Conservation (phyloP, 805 yeast species). For the Monosporozyma yasuniensis region DNA sequence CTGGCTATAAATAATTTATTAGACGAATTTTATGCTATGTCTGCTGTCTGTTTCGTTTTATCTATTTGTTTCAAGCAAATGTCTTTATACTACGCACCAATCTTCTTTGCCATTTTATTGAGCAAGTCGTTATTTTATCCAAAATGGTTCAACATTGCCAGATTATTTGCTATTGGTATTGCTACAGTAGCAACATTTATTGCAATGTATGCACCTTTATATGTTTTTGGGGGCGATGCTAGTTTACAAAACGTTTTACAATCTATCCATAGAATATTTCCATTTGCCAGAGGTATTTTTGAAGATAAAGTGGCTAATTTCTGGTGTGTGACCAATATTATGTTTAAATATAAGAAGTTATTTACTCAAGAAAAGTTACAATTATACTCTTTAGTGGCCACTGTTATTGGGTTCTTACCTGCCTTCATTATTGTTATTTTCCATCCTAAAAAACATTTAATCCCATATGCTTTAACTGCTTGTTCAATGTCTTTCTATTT, state of each 20-base stretch:
- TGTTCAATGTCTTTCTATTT: conserved; percentile 82
- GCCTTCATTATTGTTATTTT: conserved; percentile 42
- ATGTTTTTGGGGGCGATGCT: conserved; percentile 37
- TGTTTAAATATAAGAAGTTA: conserved; percentile 56
- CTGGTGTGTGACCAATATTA: conserved; percentile 88
- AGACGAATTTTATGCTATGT: conserved; percentile 53
- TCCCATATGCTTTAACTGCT: conserved; percentile 69
- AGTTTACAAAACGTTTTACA: conserved; percentile 33
- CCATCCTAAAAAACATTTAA: conserved; percentile 42
- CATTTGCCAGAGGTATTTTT: conserved; percentile 87
- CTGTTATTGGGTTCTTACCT: conserved; percentile 48
- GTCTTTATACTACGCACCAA: conserved; percentile 89
- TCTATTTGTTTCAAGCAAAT: conserved; percentile 87
- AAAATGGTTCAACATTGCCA: conserved; percentile 40
- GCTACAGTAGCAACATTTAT: conserved; percentile 50
- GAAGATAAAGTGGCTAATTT: conserved; percentile 96
- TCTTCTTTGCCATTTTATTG: conserved; percentile 71
- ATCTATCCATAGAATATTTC: conserved; percentile 71
- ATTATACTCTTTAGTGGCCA: conserved; percentile 43
- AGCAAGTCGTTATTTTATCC: conserved; percentile 38
- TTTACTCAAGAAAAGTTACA: conserved; percentile 55
- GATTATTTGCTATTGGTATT: conserved; percentile 54
- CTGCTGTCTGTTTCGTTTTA: conserved; percentile 68
- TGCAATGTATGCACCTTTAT: conserved; percentile 51
- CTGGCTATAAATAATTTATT: conserved; percentile 57